Base-by-base conservation (phyloP, 495 filamentous ascomycete genomes). In the Penicillium verhagenii region DNA sequence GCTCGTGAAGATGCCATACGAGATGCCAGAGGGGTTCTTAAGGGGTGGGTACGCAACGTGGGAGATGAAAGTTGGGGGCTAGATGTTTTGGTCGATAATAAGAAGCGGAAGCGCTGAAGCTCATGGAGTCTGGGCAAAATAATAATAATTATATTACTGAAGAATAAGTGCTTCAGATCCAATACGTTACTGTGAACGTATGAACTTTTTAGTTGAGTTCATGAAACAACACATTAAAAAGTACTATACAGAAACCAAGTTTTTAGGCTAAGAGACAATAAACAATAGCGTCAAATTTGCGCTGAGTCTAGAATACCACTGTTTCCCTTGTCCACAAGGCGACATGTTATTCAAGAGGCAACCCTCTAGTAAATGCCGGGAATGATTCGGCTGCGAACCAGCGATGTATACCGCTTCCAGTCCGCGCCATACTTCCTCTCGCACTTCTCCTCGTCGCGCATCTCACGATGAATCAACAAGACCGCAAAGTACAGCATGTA, bases 381-480 rank as follows among this genome's bases (percentile, higher is more conserved):
- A 16, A 98, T 69, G 60, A 98, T 96, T 64, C 88, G 86, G 67
- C 80, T 96, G 58, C 77, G 83, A 20, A 98, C 94, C 66, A 86
- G 78, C 60, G 84, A 84, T 61, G 86, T 90, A 70, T 98, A 98
- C 71, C 84, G 84, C 60, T 89, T 85, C 93, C 94, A 98, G 61
- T 97, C 92, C 58, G 85, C 82, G 11, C 95, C 95, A 69, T 98
- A 97, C 79, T 97, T 97, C 63, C 77, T 79, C 59, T 80, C 73
- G 73, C 95, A 98, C 79, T 96, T 96, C 69, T 90, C 87, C 59
- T 97, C 94, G 63, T 97, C 94, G 59, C 93, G 81, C 54, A 85
- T 75, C 64, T 96, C 91, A n/a, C 94, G 87, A 67, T 98, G 94
- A 50, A 98, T 73, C 13, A 97, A 79, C 54, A 98, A 72, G 23